Percentiles rank a stretch among this genome's conserved stretches.
Evolutionary conservation across 2,329 filamentous ascomycete genomes (phyloP).

Genomic region (Venturia effusa): DNA sequence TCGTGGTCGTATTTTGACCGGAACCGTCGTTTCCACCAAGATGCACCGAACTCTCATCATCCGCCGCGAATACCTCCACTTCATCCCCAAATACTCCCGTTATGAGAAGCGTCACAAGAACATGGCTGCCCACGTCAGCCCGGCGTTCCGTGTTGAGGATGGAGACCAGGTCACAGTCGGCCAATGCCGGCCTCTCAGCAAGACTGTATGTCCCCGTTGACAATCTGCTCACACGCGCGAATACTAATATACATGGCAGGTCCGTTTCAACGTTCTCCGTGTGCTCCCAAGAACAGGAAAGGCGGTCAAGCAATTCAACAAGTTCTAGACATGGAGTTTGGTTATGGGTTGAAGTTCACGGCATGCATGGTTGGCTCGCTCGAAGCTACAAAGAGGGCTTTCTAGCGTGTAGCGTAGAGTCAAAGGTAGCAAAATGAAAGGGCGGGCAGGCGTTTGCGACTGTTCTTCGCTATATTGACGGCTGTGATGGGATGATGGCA

Average conservation of each 20-base stretch:
- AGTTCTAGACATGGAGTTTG: constrained; percentile 59
- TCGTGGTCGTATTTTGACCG: constrained; percentile 99
- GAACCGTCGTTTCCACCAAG: constrained; percentile 99
- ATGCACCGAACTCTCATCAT: constrained; percentile 99
- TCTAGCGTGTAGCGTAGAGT: constrained; percentile 1
- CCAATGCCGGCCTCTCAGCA: constrained; percentile 98
- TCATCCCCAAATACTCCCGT: constrained; percentile 98
- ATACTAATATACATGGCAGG: constrained; percentile 38
- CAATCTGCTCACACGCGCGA: not conserved
- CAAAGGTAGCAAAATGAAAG: constrained; percentile 3
- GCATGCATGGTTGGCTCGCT: constrained; percentile 5
- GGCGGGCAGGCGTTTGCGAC: constrained; percentile 5
- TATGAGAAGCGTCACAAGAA: constrained; percentile 99
- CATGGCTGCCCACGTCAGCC: constrained; percentile 96
- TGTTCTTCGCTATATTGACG: not conserved
- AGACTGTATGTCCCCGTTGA: constrained; percentile 70
- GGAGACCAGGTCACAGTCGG: constrained; percentile 99
- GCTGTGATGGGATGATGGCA: not conserved
- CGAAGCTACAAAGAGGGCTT: not conserved
- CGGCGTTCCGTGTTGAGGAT: constrained; percentile 99
- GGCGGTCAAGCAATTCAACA: constrained; percentile 93
- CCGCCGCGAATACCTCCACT: constrained; percentile 99
- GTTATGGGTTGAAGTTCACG: constrained; percentile 6
- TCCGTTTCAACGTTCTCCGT: constrained; percentile 99
- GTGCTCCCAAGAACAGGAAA: constrained; percentile 96